Evolutionary conservation across 2,329 filamentous ascomycete species (phyloP), one percentile per base, ranked within the genome.

Genomic region (Harringtonia lauricola): DNA sequence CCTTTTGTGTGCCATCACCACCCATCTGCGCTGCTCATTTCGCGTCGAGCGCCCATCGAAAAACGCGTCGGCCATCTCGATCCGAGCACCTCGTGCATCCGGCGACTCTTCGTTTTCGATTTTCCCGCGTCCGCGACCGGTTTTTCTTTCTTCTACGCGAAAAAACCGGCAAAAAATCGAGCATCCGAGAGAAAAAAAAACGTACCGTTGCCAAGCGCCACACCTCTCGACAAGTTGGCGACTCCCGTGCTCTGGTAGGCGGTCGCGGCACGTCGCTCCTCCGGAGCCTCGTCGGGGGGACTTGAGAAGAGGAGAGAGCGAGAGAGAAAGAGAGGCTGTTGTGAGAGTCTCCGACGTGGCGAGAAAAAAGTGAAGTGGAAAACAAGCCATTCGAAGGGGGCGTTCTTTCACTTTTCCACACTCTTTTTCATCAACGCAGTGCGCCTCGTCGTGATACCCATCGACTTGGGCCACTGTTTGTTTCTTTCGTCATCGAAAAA

Each of bases 51-150:
- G 66, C 64, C 65, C 64, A 72, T 68, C 66, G 64, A 60, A 63
- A 65, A 66, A 66, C 74, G 72, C 68, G 69, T 70, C 71, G 64
- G 63, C 60, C 64, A 66, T 66, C 65, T 64, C 61, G 62, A 34
- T 34, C 13, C 43, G 36, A 24, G 36, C 29, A 30, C 35, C 42
- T 37, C 22, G 9, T 8, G 14, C 12, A 12, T 14, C 33, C 14
- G 12, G 8, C 31, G 21, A n/a, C 13, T 24, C 26, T 7, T 36
- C 36, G 39, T 37, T 37, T 49, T 41, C 41, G 41, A 38, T 24
- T 24, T 24, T 18, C 24, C 30, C 24, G 26, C 29, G 36, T 28
- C 12, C 30, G 40, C 36, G 31, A 39, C 42, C 17, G n/a, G 8
- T 18, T 24, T 18, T 37, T 14, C 18, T 21, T 22, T 37, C 12